phyloP scores from a whole-genome alignment of 192 early-diverging fungal species.

The Gamsiella multidivaricata region DNA sequence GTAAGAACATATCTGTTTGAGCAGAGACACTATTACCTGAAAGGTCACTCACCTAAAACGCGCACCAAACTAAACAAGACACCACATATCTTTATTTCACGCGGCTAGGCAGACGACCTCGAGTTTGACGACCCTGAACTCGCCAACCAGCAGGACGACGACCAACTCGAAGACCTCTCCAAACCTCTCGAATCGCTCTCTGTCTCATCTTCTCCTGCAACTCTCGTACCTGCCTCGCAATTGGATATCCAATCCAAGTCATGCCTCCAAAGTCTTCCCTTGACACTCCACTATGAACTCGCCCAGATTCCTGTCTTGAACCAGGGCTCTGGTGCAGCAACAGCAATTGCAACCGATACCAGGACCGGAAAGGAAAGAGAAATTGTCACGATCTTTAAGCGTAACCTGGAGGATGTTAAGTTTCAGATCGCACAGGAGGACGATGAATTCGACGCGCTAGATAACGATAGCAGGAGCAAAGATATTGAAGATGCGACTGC shows the following conservation, averaged over 20 bases:
- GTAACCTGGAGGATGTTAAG: conserved; percentile 83
- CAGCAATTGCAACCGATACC: conserved; percentile 24
- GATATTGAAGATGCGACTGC: conserved; percentile 3
- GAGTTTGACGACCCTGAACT: conserved; percentile 39
- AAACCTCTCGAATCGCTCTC: conserved; percentile 27
- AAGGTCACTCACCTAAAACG: too few species aligned
- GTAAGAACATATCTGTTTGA: too few species aligned
- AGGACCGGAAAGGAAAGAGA: conserved; percentile 36
- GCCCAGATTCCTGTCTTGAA: conserved; percentile 38
- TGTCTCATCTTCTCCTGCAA: not conserved
- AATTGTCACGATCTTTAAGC: conserved; percentile 67
- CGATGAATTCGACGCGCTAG: conserved; percentile 45
- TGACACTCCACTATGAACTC: conserved; percentile 41
- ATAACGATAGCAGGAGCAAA: conserved; percentile 3
- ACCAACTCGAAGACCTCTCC: conserved; percentile 20
- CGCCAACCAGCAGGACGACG: conserved; percentile 19
- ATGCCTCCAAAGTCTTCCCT: conserved; percentile 27
- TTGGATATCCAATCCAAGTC: conserved; percentile 26
- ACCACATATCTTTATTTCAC: not conserved
- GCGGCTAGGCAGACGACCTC: conserved; percentile 41
- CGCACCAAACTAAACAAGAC: too few species aligned
- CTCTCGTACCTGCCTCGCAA: conserved; percentile 30
- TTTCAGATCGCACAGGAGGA: conserved; percentile 84
- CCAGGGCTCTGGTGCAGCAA: conserved; percentile 26
- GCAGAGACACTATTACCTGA: too few species aligned